Evolutionary conservation across 257 asterid species (phyloP).

Genomic region (Nicotiana knightiana): DNA sequence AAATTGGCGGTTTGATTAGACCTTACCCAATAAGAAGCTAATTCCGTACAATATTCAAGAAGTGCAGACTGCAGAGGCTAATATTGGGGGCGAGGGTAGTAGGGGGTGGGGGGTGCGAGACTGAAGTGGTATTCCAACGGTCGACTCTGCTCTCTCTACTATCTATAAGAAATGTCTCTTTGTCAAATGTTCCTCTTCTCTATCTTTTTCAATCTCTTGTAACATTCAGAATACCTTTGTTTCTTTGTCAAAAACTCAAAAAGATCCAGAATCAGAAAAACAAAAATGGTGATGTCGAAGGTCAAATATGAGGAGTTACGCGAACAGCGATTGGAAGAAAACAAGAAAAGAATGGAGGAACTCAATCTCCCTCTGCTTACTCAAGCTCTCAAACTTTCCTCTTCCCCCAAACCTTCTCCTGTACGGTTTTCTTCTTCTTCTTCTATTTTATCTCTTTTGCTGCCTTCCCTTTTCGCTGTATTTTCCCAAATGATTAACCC

Average conservation of each 20-base stretch:
- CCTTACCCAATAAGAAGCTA: not conserved
- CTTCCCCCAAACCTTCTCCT: conserved; percentile 75
- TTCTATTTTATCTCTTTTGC: not conserved
- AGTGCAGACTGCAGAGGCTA: not conserved
- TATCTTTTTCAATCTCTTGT: not conserved
- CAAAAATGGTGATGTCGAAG: conserved; percentile 53
- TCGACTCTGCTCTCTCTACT: conserved; percentile 30
- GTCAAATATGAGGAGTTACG: conserved; percentile 56
- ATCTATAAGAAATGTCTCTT: not conserved
- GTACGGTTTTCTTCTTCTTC: conserved; percentile 21
- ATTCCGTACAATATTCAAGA: not conserved
- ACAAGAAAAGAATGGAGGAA: conserved; percentile 77
- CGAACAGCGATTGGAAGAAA: conserved; percentile 71
- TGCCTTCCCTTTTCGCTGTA: not conserved
- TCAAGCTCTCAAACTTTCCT: conserved; percentile 49
- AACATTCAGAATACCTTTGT: not conserved
- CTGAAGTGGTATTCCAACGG: conserved; percentile 58
- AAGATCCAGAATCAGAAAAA: not conserved
- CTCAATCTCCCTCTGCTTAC: conserved; percentile 82
- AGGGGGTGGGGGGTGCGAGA: not conserved
- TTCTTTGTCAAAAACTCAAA: not conserved
- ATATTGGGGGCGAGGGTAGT: not conserved
- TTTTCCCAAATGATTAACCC: not conserved
- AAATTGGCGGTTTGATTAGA: not conserved
- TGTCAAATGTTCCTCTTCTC: not conserved